Evolutionary conservation across 306 rosid species (phyloP).

Genomic region (Quercus variabilis): DNA sequence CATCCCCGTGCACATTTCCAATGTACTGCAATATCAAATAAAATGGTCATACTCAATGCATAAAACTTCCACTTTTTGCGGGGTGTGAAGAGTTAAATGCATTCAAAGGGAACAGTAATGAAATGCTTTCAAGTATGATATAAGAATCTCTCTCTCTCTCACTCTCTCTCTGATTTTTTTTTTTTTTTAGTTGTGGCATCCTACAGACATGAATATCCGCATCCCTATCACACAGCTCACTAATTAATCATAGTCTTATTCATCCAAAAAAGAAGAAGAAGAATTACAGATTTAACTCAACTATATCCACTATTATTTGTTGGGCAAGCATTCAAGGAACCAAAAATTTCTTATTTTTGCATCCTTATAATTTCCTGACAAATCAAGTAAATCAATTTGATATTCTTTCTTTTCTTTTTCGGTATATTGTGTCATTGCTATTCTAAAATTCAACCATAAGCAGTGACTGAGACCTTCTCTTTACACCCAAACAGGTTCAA

Average conservation of each 20-base stretch:
- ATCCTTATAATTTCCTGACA: not conserved
- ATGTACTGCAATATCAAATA: slow-evolving; percentile 70
- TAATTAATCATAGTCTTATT: not conserved
- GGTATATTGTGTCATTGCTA: not conserved
- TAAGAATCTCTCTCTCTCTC: not conserved
- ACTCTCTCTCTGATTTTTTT: too few relatives aligned
- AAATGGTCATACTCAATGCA: not conserved
- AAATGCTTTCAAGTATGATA: not conserved
- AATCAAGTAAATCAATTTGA: not conserved
- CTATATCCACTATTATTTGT: not conserved
- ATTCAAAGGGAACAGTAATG: not conserved
- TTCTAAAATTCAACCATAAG: not conserved
- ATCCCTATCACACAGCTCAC: not conserved
- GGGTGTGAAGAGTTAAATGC: not conserved
- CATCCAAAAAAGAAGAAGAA: not conserved
- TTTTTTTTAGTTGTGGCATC: not conserved
- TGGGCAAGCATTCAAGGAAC: not conserved
- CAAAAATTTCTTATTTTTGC: not conserved
- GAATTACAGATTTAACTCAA: not conserved
- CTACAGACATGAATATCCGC: not conserved
- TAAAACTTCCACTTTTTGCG: too few relatives aligned
- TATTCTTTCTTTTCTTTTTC: not conserved
- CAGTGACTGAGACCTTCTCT: not conserved
- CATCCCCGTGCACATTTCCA: slow-evolving; percentile 97
- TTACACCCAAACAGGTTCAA: not conserved